phyloP scores from a whole-genome alignment of 495 filamentous ascomycete genomes.

The Collariella sp. region DNA sequence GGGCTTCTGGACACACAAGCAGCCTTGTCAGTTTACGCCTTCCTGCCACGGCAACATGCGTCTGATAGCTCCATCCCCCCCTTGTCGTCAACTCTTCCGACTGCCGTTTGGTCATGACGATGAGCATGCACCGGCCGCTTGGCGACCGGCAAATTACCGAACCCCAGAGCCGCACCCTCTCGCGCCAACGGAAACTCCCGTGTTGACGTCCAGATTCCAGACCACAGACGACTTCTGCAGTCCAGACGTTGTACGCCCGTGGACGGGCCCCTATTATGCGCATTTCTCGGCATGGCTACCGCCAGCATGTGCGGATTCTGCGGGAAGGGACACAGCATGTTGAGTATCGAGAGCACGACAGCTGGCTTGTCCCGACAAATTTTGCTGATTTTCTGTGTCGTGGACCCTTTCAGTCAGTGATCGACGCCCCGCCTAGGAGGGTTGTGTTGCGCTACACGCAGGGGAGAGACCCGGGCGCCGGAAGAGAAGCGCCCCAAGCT shows the following conservation, averaged over 20 bases:
- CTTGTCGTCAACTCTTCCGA: background rate
- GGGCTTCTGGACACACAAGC: background rate
- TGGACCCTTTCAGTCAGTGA: background rate
- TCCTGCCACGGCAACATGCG: background rate
- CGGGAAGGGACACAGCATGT: background rate
- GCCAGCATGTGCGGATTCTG: background rate
- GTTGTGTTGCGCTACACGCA: background rate
- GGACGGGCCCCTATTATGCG: background rate
- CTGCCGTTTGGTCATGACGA: slow-evolving; percentile 2
- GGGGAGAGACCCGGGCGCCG: background rate
- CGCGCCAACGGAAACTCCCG: background rate
- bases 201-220: background rate
- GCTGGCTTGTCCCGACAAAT: background rate
- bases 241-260: background rate
- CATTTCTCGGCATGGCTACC: background rate
- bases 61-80: background rate
- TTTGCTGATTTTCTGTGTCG: background rate
- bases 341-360: background rate
- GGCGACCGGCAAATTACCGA: slow-evolving; percentile 27
- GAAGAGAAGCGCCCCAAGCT: background rate
- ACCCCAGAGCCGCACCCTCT: slow-evolving; percentile 8
- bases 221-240: background rate
- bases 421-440: slow-evolving; percentile 5
- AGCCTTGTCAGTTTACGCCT: background rate
- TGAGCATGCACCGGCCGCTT: slow-evolving; percentile 22